Base-by-base conservation (phyloP, 2,329 filamentous ascomycete species). In the Stachybotrys elegans region DNA sequence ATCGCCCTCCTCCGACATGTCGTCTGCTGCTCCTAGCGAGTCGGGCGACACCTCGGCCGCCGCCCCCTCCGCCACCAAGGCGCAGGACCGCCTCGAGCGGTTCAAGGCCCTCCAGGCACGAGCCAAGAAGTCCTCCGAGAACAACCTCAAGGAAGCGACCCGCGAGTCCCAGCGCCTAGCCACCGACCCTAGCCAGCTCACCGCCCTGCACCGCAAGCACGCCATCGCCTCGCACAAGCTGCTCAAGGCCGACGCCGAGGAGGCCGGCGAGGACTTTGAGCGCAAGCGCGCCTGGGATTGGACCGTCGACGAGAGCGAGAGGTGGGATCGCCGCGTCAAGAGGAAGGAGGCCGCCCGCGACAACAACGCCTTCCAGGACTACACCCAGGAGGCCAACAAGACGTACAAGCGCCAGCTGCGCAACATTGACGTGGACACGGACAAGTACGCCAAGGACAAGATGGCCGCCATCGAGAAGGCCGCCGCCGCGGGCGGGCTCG, bases 221-320 rank as follows among this genome's bases (percentile, higher is more conserved):
- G 91, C 88, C 44, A 83, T 93, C 53, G 92, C 93, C 17, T 83
- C 86, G 6, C 89, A 96, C 64, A 98, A 97, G 60, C 80, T 98
- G 0, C 77, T 96, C 35, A 95, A 95, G 71, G 88, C 90, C 4
- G 90, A 96, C 57, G 84, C 90, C 2, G 88, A 91, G 63, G 88
- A 88, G 16, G 73, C 77, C 0, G 90, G 90, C 25, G 89, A 88
- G 44, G 93, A 97, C 65, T 98, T 97, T 60, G 93, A 98, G 74
- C 87, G 93, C 53, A 96, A 97, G 69, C 84, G 93, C 32, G 93
- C 93, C 2, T 98, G 93, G 93, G 93, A 97, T 70, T 98, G 93
- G 88, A 98, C 93, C 1, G 73, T 92, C 6, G 93, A 98, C 51
- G 93, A 98, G 69, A 87, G 83, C 55, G 93, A 96, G 69, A 81